Percentiles rank a stretch among this genome's conserved stretches.
phyloP scores from a whole-genome alignment of 108 stramenopile species.

The Hondaea fermentalgiana region DNA sequence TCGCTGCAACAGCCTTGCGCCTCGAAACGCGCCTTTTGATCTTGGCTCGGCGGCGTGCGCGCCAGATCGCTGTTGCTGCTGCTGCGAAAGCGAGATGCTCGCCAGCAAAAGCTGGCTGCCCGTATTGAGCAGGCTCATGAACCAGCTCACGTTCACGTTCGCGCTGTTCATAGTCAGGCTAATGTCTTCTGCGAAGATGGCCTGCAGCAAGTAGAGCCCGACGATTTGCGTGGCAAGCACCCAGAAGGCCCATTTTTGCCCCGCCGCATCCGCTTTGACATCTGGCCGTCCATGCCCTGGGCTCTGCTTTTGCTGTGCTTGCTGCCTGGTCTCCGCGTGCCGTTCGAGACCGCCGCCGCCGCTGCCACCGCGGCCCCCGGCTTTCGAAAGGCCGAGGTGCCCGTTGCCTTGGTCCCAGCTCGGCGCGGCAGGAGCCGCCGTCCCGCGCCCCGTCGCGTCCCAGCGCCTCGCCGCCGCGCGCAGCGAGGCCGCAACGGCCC shows the following conservation, averaged over 20 bases:
- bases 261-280: too few relatives aligned
- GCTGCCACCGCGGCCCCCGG: too few relatives aligned
- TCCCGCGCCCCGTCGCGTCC: too few relatives aligned
- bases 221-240: neutral
- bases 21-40: neutral
- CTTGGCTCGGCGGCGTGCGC: neutral
- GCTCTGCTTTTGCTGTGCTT: too few relatives aligned
- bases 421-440: too few relatives aligned
- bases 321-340: too few relatives aligned
- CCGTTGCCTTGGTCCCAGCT: too few relatives aligned
- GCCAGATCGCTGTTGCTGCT: neutral
- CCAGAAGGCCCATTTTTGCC: neutral
- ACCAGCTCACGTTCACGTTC: neutral
- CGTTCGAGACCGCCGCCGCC: too few relatives aligned
- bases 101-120: neutral
- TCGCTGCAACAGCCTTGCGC: neutral
- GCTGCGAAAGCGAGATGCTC: neutral
- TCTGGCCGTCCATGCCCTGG: too few relatives aligned
- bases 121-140: neutral
- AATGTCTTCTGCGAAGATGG: slow-evolving; percentile 3
- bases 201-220: neutral
- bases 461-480: too few relatives aligned
- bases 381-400: too few relatives aligned
- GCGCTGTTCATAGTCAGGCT: neutral
- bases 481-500: too few relatives aligned